These are phyloP conservation scores for Phallus indusiatus DNA, from an alignment of 768 basidiomycete species.

Conservation along the genomic window DNA sequence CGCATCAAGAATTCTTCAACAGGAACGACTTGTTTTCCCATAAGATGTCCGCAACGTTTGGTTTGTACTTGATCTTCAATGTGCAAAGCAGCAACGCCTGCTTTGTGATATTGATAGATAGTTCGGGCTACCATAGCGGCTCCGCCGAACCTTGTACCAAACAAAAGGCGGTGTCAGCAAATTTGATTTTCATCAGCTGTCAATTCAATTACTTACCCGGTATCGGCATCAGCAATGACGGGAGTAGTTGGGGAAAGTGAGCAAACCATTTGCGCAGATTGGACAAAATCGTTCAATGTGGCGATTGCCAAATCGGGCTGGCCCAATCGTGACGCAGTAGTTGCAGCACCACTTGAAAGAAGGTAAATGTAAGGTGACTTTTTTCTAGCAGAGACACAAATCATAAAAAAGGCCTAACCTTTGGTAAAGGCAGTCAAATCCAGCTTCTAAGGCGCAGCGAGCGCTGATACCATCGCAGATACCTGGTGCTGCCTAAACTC, in stretches of 20 bases:
- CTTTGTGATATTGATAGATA: slow-evolving; percentile 56
- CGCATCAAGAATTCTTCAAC: slow-evolving; percentile 67
- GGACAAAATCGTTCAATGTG: slow-evolving; percentile 68
- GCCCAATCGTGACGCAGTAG: slow-evolving; percentile 69
- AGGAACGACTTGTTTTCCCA: slow-evolving; percentile 76
- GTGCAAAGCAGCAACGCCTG: slow-evolving; percentile 66
- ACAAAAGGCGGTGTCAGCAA: not conserved
- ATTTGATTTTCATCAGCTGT: not conserved
- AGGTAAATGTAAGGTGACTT: not conserved
- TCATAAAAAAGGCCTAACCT: slow-evolving; percentile 30
- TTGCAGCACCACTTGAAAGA: slow-evolving; percentile 54
- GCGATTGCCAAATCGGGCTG: slow-evolving; percentile 75
- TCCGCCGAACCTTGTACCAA: slow-evolving; percentile 48
- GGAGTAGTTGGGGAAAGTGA: slow-evolving; percentile 53
- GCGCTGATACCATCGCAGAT: slow-evolving; percentile 45
- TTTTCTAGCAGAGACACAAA: not conserved
- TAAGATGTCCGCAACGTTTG: slow-evolving; percentile 70
- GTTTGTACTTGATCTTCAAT: slow-evolving; percentile 81
- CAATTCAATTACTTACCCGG: slow-evolving; percentile 37
- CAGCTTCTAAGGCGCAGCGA: slow-evolving; percentile 69
- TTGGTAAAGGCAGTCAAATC: slow-evolving; percentile 70
- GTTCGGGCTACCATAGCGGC: slow-evolving; percentile 70
- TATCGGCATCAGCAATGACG: slow-evolving; percentile 75
- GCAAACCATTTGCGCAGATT: slow-evolving; percentile 63
- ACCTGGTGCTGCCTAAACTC: slow-evolving; percentile 11